These are phyloP conservation scores for Dactylellina leptospora DNA, from an alignment of 2,329 filamentous ascomycete species.

Conservation along the genomic window DNA sequence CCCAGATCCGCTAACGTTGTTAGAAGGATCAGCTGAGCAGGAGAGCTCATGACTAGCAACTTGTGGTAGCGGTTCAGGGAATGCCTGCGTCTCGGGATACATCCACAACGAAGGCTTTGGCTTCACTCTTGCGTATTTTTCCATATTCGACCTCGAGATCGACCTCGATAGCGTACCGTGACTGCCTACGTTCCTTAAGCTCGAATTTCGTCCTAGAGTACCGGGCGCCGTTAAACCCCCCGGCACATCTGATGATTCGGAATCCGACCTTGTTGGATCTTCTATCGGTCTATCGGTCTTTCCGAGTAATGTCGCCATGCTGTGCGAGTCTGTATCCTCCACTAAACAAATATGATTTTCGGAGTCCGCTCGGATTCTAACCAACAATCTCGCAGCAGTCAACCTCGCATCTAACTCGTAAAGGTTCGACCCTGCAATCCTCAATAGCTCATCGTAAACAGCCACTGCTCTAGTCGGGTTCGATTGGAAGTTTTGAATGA, in stretches of 20 bases:
- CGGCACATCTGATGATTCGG: conserved; percentile 38
- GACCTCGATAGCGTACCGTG: conserved; percentile 55
- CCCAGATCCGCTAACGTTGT: conserved; percentile 25
- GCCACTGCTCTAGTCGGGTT: conserved; percentile 72
- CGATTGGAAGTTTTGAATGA: conserved; percentile 75
- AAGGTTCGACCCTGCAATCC: conserved; percentile 69
- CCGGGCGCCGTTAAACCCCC: conserved; percentile 28
- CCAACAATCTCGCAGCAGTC: conserved; percentile 78
- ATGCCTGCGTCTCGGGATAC: conserved; percentile 65
- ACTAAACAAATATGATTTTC: conserved; percentile 78
- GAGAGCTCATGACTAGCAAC: conserved; percentile 65
- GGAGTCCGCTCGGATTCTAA: conserved; percentile 83
- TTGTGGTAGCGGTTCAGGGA: conserved; percentile 66
- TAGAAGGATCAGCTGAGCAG: conserved; percentile 62
- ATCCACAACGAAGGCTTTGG: conserved; percentile 66
- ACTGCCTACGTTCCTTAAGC: conserved; percentile 49
- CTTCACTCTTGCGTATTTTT: conserved; percentile 59
- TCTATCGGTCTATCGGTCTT: conserved; percentile 68
- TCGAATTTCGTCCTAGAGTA: conserved; percentile 37
- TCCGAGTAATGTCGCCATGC: conserved; percentile 75
- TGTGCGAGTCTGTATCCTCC: conserved; percentile 74
- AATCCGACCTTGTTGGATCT: conserved; percentile 56
- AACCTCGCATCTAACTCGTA: conserved; percentile 75
- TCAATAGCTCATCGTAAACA: conserved; percentile 71
- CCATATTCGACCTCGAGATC: conserved; percentile 59